Evolutionary conservation across 805 yeast species (phyloP).

Genomic region (Torulaspora gathmanii): DNA sequence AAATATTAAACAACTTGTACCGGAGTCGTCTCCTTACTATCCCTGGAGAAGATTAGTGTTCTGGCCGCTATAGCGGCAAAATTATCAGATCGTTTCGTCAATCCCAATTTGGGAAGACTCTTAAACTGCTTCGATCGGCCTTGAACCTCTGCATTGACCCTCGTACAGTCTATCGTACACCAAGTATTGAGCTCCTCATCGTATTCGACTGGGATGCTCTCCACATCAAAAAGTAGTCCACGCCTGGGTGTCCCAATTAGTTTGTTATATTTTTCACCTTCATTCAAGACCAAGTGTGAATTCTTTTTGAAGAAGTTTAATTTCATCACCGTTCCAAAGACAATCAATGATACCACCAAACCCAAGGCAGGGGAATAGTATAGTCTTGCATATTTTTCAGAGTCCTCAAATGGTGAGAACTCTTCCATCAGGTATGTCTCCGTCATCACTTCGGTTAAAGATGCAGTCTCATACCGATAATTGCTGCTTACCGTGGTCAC

Average conservation of each 20-base stretch:
- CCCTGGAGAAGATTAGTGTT: slow-evolving; percentile 13
- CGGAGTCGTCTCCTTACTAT: slow-evolving; percentile 7
- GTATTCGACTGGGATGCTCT: slow-evolving; percentile 2
- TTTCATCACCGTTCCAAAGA: slow-evolving; percentile 4
- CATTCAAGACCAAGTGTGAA: neutral
- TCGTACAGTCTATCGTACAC: slow-evolving; percentile 3
- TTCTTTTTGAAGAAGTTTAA: slow-evolving; percentile 2
- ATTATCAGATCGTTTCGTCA: neutral
- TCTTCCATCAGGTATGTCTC: slow-evolving; percentile 2
- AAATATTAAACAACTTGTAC: neutral
- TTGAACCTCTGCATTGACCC: neutral
- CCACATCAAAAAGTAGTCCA: neutral
- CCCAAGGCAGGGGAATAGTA: slow-evolving; percentile 4
- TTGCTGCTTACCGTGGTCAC: neutral
- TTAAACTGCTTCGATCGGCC: neutral
- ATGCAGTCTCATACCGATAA: neutral
- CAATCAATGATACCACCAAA: slow-evolving; percentile 2
- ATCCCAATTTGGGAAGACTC: neutral
- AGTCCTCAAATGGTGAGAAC: slow-evolving; percentile 3
- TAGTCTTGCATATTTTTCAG: slow-evolving; percentile 1
- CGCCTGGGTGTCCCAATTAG: neutral
- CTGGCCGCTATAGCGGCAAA: neutral
- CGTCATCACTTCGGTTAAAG: slow-evolving; percentile 4
- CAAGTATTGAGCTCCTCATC: slow-evolving; percentile 5
- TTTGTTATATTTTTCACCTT: neutral